Conservation (phyloP, 495 filamentous ascomycete species). For the Acidiella bohemica region DNA sequence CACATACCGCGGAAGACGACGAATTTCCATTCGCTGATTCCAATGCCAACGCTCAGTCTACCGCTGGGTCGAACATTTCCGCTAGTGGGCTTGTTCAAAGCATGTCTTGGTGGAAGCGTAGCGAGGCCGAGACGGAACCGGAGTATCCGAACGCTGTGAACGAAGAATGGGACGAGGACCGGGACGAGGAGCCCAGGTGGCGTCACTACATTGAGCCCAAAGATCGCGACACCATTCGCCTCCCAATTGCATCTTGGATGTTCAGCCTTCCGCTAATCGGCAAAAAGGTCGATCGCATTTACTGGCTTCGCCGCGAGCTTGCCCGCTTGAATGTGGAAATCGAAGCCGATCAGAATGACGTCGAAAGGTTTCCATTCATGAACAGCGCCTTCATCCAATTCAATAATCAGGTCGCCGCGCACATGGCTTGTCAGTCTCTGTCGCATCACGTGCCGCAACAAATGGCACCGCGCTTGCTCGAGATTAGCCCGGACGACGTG, state of each 20-base stretch:
- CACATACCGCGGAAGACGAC: constrained; percentile 32
- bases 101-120: constrained; percentile 14
- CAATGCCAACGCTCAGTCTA: background rate
- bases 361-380: constrained; percentile 84
- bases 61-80: background rate
- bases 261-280: constrained; percentile 66
- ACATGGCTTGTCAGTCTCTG: constrained; percentile 93
- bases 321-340: constrained; percentile 88
- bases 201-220: constrained; percentile 65
- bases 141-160: constrained; percentile 64
- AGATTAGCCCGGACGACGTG: constrained; percentile 87
- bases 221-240: constrained; percentile 72
- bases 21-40: constrained; percentile 27
- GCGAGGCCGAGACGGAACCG: constrained; percentile 15
- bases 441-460: constrained; percentile 85
- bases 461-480: constrained; percentile 85
- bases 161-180: constrained; percentile 47
- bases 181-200: constrained; percentile 62
- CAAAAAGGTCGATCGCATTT: constrained; percentile 89
- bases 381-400: constrained; percentile 98
- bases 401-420: constrained; percentile 92
- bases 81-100: constrained; percentile 6
- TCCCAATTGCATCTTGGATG: constrained; percentile 78
- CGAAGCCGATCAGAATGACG: constrained; percentile 74
- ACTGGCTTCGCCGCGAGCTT: constrained; percentile 76